Evolutionary conservation across 768 basidiomycete species (phyloP).

Genomic region (Lentinula aciculospora): DNA sequence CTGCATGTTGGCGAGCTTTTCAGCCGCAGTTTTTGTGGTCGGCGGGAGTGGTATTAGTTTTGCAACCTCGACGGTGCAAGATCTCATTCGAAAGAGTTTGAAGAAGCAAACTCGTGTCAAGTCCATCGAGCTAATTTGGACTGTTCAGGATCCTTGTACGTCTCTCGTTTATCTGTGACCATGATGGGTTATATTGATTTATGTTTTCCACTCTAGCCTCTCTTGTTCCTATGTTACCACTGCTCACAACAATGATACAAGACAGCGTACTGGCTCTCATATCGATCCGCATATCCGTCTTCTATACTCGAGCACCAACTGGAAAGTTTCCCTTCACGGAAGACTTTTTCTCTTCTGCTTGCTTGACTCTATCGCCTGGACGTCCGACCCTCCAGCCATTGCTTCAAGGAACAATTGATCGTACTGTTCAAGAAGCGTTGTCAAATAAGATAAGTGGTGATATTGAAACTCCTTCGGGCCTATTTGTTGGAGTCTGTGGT

Average conservation of each 20-base stretch:
- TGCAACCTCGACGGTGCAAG: constrained; percentile 38
- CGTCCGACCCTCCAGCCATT: constrained; percentile 33
- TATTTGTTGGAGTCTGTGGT: constrained; percentile 38
- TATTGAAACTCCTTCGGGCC: constrained; percentile 26
- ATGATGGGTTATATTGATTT: background rate
- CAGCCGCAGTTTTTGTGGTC: constrained; percentile 44
- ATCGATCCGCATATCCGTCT: constrained; percentile 28
- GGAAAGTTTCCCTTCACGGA: constrained; percentile 22
- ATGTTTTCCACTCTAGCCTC: constrained; percentile 12
- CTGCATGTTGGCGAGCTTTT: constrained; percentile 39
- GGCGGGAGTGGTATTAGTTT: constrained; percentile 61
- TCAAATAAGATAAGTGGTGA: constrained; percentile 14
- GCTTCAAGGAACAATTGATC: constrained; percentile 25
- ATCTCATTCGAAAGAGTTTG: constrained; percentile 33
- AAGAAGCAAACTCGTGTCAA: constrained; percentile 30
- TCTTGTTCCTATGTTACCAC: constrained; percentile 26
- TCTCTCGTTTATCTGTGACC: background rate
- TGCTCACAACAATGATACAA: constrained; percentile 26
- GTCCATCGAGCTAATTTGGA: constrained; percentile 48
- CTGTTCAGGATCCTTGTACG: constrained; percentile 28
- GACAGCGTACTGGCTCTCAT: constrained; percentile 16
- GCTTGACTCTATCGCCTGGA: constrained; percentile 30
- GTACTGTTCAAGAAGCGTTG: constrained; percentile 20
- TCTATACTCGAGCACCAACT: constrained; percentile 33
- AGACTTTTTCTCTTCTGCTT: constrained; percentile 21